Percentiles rank a stretch among this genome's conserved stretches.
Conservation (phyloP, 2,329 filamentous ascomycete genomes). For the Xylaria sp. region DNA sequence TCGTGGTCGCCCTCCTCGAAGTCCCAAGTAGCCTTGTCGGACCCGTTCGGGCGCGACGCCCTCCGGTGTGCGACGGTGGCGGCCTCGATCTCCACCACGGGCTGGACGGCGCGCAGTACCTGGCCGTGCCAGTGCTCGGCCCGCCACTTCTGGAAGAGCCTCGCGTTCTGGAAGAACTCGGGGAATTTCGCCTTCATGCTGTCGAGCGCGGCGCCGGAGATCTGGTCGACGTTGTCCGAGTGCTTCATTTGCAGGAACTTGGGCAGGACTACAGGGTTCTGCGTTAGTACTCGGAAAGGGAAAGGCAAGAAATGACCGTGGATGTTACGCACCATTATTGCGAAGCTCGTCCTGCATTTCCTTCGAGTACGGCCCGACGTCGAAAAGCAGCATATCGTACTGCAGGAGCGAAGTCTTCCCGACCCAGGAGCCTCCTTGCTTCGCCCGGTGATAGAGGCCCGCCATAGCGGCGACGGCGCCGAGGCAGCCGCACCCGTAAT, state of each 20-base stretch:
- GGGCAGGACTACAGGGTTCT: no score
- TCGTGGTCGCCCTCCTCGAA: neutral
- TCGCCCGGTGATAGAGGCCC: constrained; percentile 65
- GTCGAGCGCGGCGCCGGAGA: no score
- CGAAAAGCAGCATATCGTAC: constrained; percentile 68
- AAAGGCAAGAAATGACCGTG: no score
- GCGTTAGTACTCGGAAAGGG: no score
- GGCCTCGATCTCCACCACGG: neutral
- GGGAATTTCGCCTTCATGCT: no score
- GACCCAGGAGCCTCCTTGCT: constrained; percentile 66
- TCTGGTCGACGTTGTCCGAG: no score
- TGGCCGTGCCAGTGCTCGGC: neutral
- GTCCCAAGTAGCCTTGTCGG: neutral
- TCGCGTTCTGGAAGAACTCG: neutral
- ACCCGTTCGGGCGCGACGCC: neutral
- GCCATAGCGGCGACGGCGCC: constrained; percentile 68
- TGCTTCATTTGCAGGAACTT: no score
- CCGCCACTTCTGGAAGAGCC: neutral
- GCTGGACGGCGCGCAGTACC: neutral
- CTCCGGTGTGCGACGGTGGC: neutral
- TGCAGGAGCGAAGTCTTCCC: constrained; percentile 67
- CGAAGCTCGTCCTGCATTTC: no score
- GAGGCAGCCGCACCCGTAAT: constrained; percentile 59
- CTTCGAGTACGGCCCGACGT: constrained; percentile 19
- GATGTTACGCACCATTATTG: no score